Conservation (phyloP, 164 flowering plant genomes). For the Taxillus chinensis region DNA sequence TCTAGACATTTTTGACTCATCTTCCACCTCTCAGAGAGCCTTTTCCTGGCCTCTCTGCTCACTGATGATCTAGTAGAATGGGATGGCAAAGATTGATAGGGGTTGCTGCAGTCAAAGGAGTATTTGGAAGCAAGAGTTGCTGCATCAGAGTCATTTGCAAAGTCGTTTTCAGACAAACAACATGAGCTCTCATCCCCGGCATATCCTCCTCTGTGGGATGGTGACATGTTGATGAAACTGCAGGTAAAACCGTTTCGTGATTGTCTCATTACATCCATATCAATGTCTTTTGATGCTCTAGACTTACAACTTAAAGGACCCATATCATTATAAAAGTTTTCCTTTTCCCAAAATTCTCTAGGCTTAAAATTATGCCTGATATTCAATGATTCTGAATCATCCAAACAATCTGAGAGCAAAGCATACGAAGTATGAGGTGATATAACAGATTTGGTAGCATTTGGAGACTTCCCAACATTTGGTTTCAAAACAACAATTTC, state of each 20-base stretch:
- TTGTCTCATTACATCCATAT: conserved; percentile 41
- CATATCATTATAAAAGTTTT: conserved; percentile 13
- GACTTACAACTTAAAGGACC: conserved; percentile 25
- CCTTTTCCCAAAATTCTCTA: conserved; percentile 15
- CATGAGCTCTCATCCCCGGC: conserved; percentile 61
- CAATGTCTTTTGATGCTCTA: conserved; percentile 51
- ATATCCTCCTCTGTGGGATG: conserved; percentile 36
- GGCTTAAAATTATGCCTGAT: conserved; percentile 9
- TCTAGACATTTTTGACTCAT: conserved; percentile 40
- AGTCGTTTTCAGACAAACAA: conserved; percentile 38
- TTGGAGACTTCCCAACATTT: conserved; percentile 31
- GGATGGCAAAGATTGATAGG: conserved; percentile 27
- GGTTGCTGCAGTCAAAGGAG: conserved; percentile 15
- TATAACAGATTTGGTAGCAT: conserved; percentile 13
- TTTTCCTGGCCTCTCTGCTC: conserved; percentile 70
- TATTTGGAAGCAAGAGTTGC: conserved; percentile 16
- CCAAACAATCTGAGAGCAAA: conserved; percentile 18
- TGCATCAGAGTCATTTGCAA: conserved; percentile 41
- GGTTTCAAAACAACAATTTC: conserved; percentile 89
- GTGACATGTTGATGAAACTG: conserved; percentile 17
- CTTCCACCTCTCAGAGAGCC: conserved; percentile 77
- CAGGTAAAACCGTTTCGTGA: conserved; percentile 21
- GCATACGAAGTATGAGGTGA: conserved; percentile 30
- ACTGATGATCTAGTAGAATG: conserved; percentile 45
- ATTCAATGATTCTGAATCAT: conserved; percentile 14